Base-by-base conservation (phyloP, 495 filamentous ascomycete species). In the Paragyromitra xinjiangensis region DNA sequence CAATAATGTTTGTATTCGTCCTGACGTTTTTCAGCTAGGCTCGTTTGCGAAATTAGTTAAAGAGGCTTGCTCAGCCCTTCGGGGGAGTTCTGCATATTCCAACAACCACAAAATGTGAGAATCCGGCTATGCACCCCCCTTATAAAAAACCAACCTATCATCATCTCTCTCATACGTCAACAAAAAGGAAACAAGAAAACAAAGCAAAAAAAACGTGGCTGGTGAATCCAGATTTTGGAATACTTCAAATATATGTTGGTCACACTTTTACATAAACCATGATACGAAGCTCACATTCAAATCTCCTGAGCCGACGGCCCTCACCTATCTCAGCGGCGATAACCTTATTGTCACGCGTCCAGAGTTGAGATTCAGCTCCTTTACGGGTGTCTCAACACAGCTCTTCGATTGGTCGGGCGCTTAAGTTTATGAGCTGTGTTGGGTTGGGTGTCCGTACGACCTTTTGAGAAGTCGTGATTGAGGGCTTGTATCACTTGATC, bases 271-370 rank as follows among this genome's bases (percentile, higher is more conserved):
- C 56, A 24, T 48, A 48, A 62, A 4, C 5, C 9, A 26, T 14
- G 29, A 65, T 72, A 42, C 14, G 24, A 6, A 50, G 8, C 44
- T 45, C 61, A 42, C 59, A 56, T 26, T 67, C 44, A 9, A 53
- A 34, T 45, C 44, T 14, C 14, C 26, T 29, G 22, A 59, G 26
- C 50, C 19, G 40, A 67, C n/a, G 64, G 45, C 64, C 29, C 37
- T 22, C 34, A 56, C 50, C 37, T 56, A 39, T 14, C 16, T 56
- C 65, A 68, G 14, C 34, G 6, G 50, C n/a, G 40, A 68, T 45
- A 61, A 44, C 69, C 29, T 55, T 65, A 55, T 72, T 64, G 44
- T 66, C 64, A 66, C 64, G 64, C 24, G 64, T 51, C 5, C 62
- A 12, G 24, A 66, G 24, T 6, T 9, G 2, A 11, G 7, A 26